Evolutionary conservation across 768 basidiomycete species (phyloP).

Genomic region (Tylopilus felleus): DNA sequence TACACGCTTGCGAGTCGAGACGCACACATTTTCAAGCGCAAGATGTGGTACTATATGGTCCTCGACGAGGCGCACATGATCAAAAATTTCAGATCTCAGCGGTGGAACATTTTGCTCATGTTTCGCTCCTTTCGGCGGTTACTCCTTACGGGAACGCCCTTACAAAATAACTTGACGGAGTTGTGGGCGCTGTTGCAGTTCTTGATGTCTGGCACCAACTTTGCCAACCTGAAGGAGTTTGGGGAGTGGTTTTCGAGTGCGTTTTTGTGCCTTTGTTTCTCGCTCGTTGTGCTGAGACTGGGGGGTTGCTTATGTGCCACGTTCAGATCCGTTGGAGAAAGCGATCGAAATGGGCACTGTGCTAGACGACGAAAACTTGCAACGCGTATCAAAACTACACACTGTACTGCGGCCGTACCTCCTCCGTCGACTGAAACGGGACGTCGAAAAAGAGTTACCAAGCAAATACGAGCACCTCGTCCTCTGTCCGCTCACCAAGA

Average conservation of each 20-base stretch:
- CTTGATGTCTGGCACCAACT: slow-evolving; percentile 83
- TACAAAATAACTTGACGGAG: slow-evolving; percentile 96
- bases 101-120: slow-evolving; percentile 89
- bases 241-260: slow-evolving; percentile 95
- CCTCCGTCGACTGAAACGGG: slow-evolving; percentile 93
- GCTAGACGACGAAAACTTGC: slow-evolving; percentile 79
- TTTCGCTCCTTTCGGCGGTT: slow-evolving; percentile 85
- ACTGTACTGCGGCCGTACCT: slow-evolving; percentile 95
- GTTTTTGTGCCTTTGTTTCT: slow-evolving; percentile 26
- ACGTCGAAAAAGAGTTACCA: slow-evolving; percentile 94
- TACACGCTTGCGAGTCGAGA: slow-evolving; percentile 92
- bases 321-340: slow-evolving; percentile 86
- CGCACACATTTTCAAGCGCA: slow-evolving; percentile 87
- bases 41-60: slow-evolving; percentile 94
- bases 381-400: slow-evolving; percentile 85
- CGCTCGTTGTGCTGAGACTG: not conserved
- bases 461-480: slow-evolving; percentile 92
- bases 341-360: slow-evolving; percentile 83
- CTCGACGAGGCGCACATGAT: slow-evolving; percentile 97
- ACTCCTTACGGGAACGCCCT: slow-evolving; percentile 90
- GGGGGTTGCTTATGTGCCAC: not conserved
- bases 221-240: slow-evolving; percentile 91
- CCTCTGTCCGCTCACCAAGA: slow-evolving; percentile 83
- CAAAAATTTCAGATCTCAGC: slow-evolving; percentile 93
- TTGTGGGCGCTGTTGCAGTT: slow-evolving; percentile 96